Conservation (phyloP, 2,329 filamentous ascomycete genomes). For the Trichoderma brevicompactum region DNA sequence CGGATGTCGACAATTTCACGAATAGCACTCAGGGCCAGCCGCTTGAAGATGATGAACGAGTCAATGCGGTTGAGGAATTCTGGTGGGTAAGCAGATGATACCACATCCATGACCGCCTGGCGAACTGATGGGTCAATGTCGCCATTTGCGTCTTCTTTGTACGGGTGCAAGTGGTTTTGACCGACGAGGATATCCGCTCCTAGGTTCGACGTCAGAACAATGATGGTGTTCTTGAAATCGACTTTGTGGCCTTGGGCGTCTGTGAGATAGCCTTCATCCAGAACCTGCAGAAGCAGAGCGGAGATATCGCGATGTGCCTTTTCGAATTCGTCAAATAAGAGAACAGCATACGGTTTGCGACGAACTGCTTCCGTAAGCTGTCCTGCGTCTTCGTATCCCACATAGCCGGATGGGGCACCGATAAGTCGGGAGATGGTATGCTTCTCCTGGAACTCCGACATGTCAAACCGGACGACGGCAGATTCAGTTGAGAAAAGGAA, state of each 20-base stretch:
- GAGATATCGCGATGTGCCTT: constrained; percentile 97
- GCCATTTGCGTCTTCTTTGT: constrained; percentile 65
- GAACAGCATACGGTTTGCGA: constrained; percentile 90
- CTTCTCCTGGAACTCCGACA: constrained; percentile 97
- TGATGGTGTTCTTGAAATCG: constrained; percentile 95
- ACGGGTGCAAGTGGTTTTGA: constrained; percentile 66
- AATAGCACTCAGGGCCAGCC: constrained; percentile 76
- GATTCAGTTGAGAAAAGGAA: constrained; percentile 93
- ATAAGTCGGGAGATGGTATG: constrained; percentile 94
- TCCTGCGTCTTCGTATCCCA: constrained; percentile 95
- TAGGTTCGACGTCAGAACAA: constrained; percentile 93
- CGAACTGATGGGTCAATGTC: constrained; percentile 76
- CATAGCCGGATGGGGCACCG: constrained; percentile 89
- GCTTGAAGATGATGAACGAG: constrained; percentile 95
- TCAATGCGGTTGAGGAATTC: constrained; percentile 97
- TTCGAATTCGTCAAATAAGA: constrained; percentile 97
- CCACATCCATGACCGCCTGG: constrained; percentile 84
- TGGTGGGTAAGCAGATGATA: constrained; percentile 74
- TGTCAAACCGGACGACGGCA: constrained; percentile 92
- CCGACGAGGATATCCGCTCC: constrained; percentile 90
- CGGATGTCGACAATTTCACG: constrained; percentile 94
- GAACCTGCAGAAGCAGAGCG: constrained; percentile 85
- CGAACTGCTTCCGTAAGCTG: constrained; percentile 95
- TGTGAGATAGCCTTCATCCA: constrained; percentile 95
- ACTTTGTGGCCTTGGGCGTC: constrained; percentile 96